These are phyloP conservation scores for Colletotrichum sp. DNA, from an alignment of 2,329 filamentous ascomycete species.

Conservation along the genomic window DNA sequence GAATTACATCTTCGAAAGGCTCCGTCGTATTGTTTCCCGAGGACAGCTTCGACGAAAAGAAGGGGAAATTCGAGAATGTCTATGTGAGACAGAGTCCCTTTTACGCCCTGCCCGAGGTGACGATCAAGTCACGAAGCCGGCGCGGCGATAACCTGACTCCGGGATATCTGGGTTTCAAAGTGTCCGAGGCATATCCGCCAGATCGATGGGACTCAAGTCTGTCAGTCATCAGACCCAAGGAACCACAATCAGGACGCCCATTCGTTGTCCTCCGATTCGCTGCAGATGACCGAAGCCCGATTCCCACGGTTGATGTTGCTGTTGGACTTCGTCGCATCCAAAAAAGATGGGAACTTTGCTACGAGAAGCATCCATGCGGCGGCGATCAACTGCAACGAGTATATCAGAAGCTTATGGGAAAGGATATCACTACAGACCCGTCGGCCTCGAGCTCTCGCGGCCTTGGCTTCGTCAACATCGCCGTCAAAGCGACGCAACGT, in stretches of 20 bases:
- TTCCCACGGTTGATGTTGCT: not conserved
- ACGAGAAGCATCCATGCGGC: not conserved
- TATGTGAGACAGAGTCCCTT: not conserved
- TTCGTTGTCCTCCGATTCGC: not conserved
- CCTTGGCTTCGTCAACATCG: not conserved
- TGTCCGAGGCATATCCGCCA: not conserved
- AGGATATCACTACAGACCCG: not conserved
- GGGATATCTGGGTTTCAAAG: not conserved
- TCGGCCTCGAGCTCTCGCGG: not conserved
- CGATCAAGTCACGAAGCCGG: not conserved
- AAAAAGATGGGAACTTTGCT: not conserved
- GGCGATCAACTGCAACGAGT: not conserved
- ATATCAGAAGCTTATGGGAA: not conserved
- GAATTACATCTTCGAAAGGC: not conserved
- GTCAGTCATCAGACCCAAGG: not conserved
- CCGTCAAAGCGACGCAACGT: not conserved
- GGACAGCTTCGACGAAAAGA: not conserved
- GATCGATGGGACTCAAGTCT: slow-evolving; percentile 1
- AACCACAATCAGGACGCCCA: not conserved
- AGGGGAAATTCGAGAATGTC: not conserved
- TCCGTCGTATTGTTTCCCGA: not conserved
- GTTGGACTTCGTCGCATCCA: not conserved
- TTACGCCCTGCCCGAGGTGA: not conserved
- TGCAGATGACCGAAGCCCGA: not conserved
- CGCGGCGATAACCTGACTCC: not conserved